Conservation (phyloP, 495 filamentous ascomycete genomes). For the Podospora fimiseda region DNA sequence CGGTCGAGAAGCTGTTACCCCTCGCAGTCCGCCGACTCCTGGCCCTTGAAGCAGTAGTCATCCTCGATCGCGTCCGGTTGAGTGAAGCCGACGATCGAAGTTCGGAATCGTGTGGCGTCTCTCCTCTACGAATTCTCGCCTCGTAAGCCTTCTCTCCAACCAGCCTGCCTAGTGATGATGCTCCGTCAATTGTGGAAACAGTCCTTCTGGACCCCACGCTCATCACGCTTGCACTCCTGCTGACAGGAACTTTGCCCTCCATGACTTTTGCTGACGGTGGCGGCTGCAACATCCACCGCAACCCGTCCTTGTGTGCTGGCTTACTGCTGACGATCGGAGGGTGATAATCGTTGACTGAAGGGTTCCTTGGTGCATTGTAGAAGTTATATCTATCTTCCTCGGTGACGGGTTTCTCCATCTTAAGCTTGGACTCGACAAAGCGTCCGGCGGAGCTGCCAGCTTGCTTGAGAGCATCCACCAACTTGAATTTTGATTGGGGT, state of each 20-base stretch:
- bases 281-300: conserved; percentile 87
- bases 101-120: conserved; percentile 25
- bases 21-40: conserved; percentile 25
- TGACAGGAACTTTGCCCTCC: conserved; percentile 65
- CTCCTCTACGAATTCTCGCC: conserved; percentile 33
- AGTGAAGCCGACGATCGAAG: conserved; percentile 16
- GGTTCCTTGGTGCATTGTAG: conserved; percentile 64
- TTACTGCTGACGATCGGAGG: conserved; percentile 76
- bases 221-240: conserved; percentile 41
- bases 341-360: conserved; percentile 79
- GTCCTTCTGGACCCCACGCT: conserved; percentile 28
- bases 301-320: conserved; percentile 58
- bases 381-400: conserved; percentile 40
- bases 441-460: conserved; percentile 45
- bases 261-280: conserved; percentile 79
- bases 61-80: conserved; percentile 20
- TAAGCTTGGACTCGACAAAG: conserved; percentile 39
- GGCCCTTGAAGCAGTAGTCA: conserved; percentile 23
- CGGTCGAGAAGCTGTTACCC: conserved; percentile 32
- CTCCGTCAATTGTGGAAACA: conserved; percentile 14
- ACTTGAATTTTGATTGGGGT: conserved; percentile 34
- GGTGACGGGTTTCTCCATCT: conserved; percentile 34
- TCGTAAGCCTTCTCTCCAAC: conserved; percentile 35
- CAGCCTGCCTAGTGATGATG: conserved; percentile 22
- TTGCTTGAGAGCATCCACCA: conserved; percentile 47